Evolutionary conservation across 179 eudicot genomes (phyloP).

Genomic region (Carnegiea gigantea): DNA sequence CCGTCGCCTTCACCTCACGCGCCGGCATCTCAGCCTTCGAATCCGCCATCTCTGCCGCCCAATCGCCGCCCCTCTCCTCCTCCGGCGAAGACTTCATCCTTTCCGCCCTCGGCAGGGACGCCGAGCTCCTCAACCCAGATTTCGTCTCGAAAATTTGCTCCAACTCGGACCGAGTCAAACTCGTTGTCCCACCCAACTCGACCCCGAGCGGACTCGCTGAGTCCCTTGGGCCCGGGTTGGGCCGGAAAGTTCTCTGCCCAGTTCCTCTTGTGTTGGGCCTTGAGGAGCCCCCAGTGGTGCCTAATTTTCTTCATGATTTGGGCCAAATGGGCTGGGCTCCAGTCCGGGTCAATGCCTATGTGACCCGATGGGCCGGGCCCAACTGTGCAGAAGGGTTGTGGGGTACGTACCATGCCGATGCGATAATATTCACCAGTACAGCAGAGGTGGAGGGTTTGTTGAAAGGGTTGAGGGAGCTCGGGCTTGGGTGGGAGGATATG

Average conservation of each 20-base stretch:
- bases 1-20: constrained; percentile 72
- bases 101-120: constrained; percentile 72
- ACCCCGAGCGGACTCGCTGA: constrained; percentile 62
- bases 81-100: constrained; percentile 39
- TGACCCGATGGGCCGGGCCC: constrained; percentile 76
- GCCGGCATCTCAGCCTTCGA: constrained; percentile 50
- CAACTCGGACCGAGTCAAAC: constrained; percentile 37
- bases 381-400: constrained; percentile 39
- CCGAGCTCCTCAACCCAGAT: constrained; percentile 44
- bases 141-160: constrained; percentile 41
- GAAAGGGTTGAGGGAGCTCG: constrained; percentile 61
- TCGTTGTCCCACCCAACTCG: constrained; percentile 53
- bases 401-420: constrained; percentile 45
- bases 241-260: constrained; percentile 61
- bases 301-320: constrained; percentile 45
- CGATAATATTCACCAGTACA: constrained; percentile 75
- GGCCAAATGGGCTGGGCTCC: constrained; percentile 53
- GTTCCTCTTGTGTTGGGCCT: constrained; percentile 64
- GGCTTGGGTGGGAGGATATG: constrained; percentile 59
- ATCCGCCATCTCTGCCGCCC: constrained; percentile 54
- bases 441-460: constrained; percentile 81
- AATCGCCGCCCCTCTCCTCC: constrained; percentile 38
- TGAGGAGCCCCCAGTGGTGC: constrained; percentile 69
- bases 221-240: constrained; percentile 55
- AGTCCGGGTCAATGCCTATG: constrained; percentile 55